These are phyloP conservation scores for Sarocladiaceae sp. DNA, from an alignment of 2,329 filamentous ascomycete species.

Conservation along the genomic window DNA sequence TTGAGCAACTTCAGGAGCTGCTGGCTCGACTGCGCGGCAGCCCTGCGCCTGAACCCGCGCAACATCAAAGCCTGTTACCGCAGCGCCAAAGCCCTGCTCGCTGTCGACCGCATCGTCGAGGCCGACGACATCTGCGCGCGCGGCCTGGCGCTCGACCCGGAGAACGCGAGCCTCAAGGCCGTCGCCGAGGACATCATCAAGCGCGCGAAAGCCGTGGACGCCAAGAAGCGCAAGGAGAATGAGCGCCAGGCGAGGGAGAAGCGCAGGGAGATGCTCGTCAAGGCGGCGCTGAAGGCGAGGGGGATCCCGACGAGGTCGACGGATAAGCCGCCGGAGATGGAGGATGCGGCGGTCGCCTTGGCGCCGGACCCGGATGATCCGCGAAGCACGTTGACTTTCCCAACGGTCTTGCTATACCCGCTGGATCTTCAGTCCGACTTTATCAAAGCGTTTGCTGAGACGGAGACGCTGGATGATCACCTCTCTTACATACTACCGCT, in stretches of 20 bases:
- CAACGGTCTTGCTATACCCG: slow-evolving; percentile 80
- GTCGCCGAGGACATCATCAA: slow-evolving; percentile 58
- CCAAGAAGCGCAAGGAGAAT: slow-evolving; percentile 47
- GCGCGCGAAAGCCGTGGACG: slow-evolving; percentile 49
- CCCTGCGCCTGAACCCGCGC: slow-evolving; percentile 67
- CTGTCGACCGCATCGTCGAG: slow-evolving; percentile 71
- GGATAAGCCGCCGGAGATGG: slow-evolving; percentile 72
- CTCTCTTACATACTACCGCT: slow-evolving; percentile 79
- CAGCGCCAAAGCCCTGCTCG: slow-evolving; percentile 69
- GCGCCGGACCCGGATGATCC: slow-evolving; percentile 68
- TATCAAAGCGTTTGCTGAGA: slow-evolving; percentile 79
- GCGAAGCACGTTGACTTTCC: slow-evolving; percentile 65
- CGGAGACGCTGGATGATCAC: slow-evolving; percentile 68
- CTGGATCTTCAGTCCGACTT: slow-evolving; percentile 79
- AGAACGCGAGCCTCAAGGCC: slow-evolving; percentile 59
- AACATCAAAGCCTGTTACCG: slow-evolving; percentile 93
- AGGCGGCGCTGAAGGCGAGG: slow-evolving; percentile 60
- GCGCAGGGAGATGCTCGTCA: slow-evolving; percentile 54
- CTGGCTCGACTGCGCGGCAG: slow-evolving; percentile 75
- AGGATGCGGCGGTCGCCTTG: slow-evolving; percentile 69
- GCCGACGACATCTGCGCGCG: slow-evolving; percentile 71
- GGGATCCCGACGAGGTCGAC: slow-evolving; percentile 63
- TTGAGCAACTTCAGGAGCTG: slow-evolving; percentile 83
- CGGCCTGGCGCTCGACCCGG: slow-evolving; percentile 65
- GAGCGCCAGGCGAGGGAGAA: slow-evolving; percentile 49